phyloP scores from a whole-genome alignment of 352 stramenopile genomes.

The Phytopythium helicoides region DNA sequence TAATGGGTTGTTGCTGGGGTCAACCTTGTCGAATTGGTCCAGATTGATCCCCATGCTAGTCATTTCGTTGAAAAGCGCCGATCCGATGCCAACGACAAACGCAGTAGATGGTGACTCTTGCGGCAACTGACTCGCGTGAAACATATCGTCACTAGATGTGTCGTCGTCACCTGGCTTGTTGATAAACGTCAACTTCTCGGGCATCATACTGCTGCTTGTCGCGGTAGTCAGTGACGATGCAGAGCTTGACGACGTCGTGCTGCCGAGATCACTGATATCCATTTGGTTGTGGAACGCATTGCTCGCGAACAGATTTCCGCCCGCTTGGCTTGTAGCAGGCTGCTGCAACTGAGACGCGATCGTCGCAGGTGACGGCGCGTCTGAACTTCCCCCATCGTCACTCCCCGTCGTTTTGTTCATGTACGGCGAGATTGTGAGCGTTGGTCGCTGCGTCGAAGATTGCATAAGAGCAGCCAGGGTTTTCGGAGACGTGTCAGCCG shows the following conservation, averaged over 20 bases:
- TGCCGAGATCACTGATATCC: conserved; percentile 37
- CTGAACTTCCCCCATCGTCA: conserved; percentile 16
- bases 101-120: conserved; percentile 11
- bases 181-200: conserved; percentile 32
- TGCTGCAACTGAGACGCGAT: conserved; percentile 16
- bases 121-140: conserved; percentile 2
- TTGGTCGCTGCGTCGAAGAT: conserved; percentile 37
- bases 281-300: conserved; percentile 72
- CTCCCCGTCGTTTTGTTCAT: conserved; percentile 63
- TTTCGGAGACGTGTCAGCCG: conserved; percentile 35
- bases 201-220: conserved; percentile 6
- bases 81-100: conserved; percentile 36
- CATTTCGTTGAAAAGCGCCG: conserved; percentile 68
- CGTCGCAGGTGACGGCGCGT: not conserved
- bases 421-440: conserved; percentile 65
- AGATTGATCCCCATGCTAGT: conserved; percentile 73
- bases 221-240: not conserved
- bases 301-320: conserved; percentile 70
- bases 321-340: conserved; percentile 13
- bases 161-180: conserved; percentile 29
- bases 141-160: conserved; percentile 3
- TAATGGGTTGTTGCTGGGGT: conserved; percentile 21
- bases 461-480: conserved; percentile 28
- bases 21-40: conserved; percentile 52
- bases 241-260: conserved; percentile 1